Base-by-base conservation (phyloP, 2,329 filamentous ascomycete species). In the Hortaea werneckii region DNA sequence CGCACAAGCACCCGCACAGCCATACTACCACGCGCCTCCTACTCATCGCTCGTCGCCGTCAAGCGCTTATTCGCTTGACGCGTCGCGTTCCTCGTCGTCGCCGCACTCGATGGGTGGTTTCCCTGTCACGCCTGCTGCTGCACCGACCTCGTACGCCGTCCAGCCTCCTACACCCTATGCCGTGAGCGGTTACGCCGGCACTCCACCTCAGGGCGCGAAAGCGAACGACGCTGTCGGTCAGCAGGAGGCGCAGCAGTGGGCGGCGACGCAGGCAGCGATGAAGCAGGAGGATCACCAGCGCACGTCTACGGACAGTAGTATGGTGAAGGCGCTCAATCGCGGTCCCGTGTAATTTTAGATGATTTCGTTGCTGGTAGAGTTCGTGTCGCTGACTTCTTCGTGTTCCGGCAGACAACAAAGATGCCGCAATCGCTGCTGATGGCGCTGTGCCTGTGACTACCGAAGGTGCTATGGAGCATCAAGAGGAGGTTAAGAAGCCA, bases 71-170 rank as follows among this genome's bases (percentile, higher is more conserved):
- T 61, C 61, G 45, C 65, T 65, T 48, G 57, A 64, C 45, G 65
- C 67, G 26, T 66, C 61, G 44, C 66, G 67, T 46, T 56, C 65
- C 46, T 67, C 67, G 26, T 66, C 67, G 30, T 68, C 67, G 44
- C 66, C 68, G 38, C 66, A 70, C 46, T 60, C 41, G 41, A 42
- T 67, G 47, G 63, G 63, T 20, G 32, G 32, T n/a, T 48, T 50
- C 38, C 60, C 64, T 3, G 60, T 61, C 28, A 66, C 66, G 55
- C 60, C 37, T 65, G 65, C 32, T 35, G n/a, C 49, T 28, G 46
- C 43, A 45, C 44, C 42, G 62, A 62, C 45, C 43, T 56, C 45
- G 53, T 54, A 29, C 53, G 61, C 63, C 13, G 54, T 61, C 29
- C 61, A 64, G 8, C 55, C 47, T 46, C 47, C 50, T 35, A 39